Conservation (phyloP, 805 yeast genomes). For the Suhomyces prunicola region DNA sequence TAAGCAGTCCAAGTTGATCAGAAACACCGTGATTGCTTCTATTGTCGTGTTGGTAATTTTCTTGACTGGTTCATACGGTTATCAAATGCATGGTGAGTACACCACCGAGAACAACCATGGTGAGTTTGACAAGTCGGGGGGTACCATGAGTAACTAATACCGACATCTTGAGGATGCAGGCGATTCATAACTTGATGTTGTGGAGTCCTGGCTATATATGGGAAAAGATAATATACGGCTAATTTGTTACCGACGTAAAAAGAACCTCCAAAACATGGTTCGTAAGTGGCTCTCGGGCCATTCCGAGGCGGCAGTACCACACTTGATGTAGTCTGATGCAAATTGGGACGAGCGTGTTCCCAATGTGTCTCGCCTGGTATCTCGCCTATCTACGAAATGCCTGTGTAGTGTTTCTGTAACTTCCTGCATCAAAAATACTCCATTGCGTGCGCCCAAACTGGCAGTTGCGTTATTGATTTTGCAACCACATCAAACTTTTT, state of each 20-base stretch:
- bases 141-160: not conserved
- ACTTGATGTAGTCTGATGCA: not conserved
- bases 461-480: not conserved
- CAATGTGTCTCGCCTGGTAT: not conserved
- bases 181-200: not conserved
- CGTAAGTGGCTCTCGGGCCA: not conserved
- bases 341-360: not conserved
- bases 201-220: not conserved
- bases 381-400: not conserved
- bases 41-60: slow-evolving; percentile 10
- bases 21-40: slow-evolving; percentile 8
- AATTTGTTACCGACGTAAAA: not conserved
- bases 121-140: slow-evolving; percentile 5
- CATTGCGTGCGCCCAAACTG: not conserved
- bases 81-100: slow-evolving; percentile 9
- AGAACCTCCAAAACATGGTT: not conserved
- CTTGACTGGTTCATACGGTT: slow-evolving; percentile 13
- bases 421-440: not conserved
- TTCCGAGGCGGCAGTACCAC: not conserved
- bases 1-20: slow-evolving; percentile 4
- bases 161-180: not conserved
- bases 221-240: not conserved
- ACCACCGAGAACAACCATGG: slow-evolving; percentile 1
- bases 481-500: not conserved
- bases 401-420: not conserved